Base-by-base conservation (phyloP, 2,329 filamentous ascomycete species). In the Penicillium sp. region DNA sequence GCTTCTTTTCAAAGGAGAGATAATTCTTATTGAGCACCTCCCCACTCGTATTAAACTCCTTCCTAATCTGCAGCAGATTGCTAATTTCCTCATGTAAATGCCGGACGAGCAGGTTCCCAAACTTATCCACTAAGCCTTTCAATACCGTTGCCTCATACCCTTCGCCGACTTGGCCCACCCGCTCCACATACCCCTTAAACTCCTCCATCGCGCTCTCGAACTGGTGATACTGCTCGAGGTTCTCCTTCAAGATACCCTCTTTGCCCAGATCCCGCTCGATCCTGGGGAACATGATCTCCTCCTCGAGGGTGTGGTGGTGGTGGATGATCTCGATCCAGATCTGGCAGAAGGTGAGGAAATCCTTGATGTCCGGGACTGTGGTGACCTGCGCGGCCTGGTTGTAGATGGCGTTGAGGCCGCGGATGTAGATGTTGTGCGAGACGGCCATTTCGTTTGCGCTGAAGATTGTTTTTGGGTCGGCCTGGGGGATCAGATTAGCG, bases 361-460 rank as follows among this genome's bases (percentile, higher is more conserved):
- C 58, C 19, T 30, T n/a, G 1, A 56, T 50, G 7, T 56, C 58
- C 13, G 31, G 15, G 4, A 44, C 31, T 3, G 29, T 3, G 0
- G 3, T 23, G 9, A 60, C 13, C 1, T 19, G 26, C 30, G 15
- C n/a, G 4, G 58, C 52, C 23, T 60, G 58, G 2, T 49, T 45
- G 19, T 60, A 60, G 23, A 60, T 55, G 35, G 41, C 19, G 29
- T 60, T 60, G 2, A 60, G 26, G 1, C 58, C 58, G 6, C 58
- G 51, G 7, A 60, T 46, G 44, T 56, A 56, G 17, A 31, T 45
- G 31, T 60, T 60, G 35, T 60, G 58, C 6, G 58, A 52, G 13
- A 51, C 41, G 5, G 51, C 52, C 58, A 60, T 60, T 19, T 60
- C 58, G 19, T 56, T 60, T 26, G 58, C 58, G 19, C 48, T 60